Evolutionary conservation across 2,329 filamentous ascomycete genomes (phyloP).

Genomic region (Fusarium pilosicola): DNA sequence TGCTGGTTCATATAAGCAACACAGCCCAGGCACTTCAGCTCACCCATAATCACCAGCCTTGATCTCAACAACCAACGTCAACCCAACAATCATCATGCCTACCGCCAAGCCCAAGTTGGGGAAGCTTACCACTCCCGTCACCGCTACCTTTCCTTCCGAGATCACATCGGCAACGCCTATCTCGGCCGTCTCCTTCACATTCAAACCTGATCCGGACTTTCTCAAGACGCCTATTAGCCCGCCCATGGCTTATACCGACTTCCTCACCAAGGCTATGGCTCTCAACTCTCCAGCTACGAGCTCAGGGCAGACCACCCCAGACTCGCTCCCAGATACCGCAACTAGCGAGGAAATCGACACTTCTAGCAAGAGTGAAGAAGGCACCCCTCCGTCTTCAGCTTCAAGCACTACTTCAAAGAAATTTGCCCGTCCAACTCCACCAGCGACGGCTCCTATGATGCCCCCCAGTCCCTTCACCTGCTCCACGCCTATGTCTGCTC

Average conservation of each 20-base stretch:
- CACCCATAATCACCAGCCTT: slow-evolving; percentile 22
- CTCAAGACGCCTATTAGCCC: slow-evolving; percentile 94
- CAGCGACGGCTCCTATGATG: slow-evolving; percentile 52
- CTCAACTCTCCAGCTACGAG: slow-evolving; percentile 74
- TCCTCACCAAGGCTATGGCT: slow-evolving; percentile 81
- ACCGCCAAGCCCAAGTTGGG: slow-evolving; percentile 67
- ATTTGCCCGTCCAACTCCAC: slow-evolving; percentile 40
- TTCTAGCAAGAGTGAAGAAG: slow-evolving; percentile 66
- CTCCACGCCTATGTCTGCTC: slow-evolving; percentile 66
- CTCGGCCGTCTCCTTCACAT: slow-evolving; percentile 55
- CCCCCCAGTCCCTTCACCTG: slow-evolving; percentile 64
- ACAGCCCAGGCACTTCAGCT: slow-evolving; percentile 27
- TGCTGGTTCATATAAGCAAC: slow-evolving; percentile 38
- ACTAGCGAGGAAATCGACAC: slow-evolving; percentile 65
- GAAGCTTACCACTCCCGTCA: slow-evolving; percentile 70
- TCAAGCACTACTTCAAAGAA: slow-evolving; percentile 48
- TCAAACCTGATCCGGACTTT: slow-evolving; percentile 58
- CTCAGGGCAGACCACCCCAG: slow-evolving; percentile 60
- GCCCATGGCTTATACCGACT: slow-evolving; percentile 89
- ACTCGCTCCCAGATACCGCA: slow-evolving; percentile 65
- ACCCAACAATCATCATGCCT: slow-evolving; percentile 56
- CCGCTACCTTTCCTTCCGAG: slow-evolving; percentile 70
- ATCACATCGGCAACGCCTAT: slow-evolving; percentile 74
- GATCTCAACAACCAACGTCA: slow-evolving; percentile 13
- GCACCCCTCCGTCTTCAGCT: slow-evolving; percentile 58